These are phyloP conservation scores for Rugosomyces carneus DNA, from an alignment of 1,284 basidiomycete genomes.

Conservation along the genomic window DNA sequence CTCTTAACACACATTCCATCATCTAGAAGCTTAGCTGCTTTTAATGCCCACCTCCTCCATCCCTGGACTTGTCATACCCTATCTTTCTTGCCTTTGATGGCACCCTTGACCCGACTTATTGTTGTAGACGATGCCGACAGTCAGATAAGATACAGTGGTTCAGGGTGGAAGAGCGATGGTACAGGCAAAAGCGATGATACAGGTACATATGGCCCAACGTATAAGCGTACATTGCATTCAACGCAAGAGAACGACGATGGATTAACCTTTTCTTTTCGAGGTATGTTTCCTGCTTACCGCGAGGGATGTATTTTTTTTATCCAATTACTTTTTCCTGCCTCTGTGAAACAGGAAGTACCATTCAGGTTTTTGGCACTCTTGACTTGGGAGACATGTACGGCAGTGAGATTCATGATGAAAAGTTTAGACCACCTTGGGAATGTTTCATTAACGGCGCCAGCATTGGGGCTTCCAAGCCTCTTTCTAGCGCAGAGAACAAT, in stretches of 20 bases:
- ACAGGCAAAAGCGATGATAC: neutral
- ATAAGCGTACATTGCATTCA: conserved; percentile 19
- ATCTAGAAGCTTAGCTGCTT: too few relatives aligned
- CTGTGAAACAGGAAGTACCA: conserved; percentile 3
- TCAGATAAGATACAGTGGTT: neutral
- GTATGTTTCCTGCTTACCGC: conserved; percentile 15
- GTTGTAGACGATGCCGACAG: neutral
- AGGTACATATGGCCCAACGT: conserved; percentile 18
- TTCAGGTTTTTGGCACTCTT: conserved; percentile 7
- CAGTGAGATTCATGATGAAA: neutral
- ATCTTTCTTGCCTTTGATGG: too few relatives aligned
- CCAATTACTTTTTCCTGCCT: neutral
- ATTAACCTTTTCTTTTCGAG: conserved; percentile 16
- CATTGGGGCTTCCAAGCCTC: conserved; percentile 6
- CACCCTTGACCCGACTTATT: too few relatives aligned
- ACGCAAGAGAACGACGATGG: conserved; percentile 7
- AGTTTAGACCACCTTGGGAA: neutral
- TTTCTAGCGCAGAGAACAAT: conserved; percentile 10
- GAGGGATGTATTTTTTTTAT: neutral
- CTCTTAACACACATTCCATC: too few relatives aligned
- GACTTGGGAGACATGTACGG: neutral
- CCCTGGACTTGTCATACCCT: too few relatives aligned
- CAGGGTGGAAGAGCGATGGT: neutral
- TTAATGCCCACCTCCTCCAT: too few relatives aligned
- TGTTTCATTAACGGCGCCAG: conserved; percentile 14